These are phyloP conservation scores for Phlebiopsis flavidoalba DNA, from an alignment of 768 basidiomycete genomes.

Conservation along the genomic window DNA sequence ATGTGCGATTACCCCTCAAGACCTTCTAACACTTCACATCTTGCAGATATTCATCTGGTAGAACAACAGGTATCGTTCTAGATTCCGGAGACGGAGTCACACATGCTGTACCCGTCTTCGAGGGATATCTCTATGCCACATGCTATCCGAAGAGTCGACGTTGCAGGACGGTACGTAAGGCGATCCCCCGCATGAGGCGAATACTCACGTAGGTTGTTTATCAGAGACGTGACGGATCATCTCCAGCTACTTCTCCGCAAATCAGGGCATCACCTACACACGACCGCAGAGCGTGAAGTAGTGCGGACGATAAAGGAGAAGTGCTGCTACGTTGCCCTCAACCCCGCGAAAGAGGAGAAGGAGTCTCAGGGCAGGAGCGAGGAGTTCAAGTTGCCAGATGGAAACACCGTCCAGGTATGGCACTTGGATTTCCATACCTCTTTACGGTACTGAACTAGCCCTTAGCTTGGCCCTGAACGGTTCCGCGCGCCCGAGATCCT, in stretches of 20 bases:
- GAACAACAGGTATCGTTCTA: slow-evolving; percentile 98
- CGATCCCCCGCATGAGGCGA: not conserved
- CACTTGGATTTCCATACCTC: not conserved
- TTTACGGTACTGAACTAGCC: slow-evolving; percentile 7
- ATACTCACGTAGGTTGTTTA: slow-evolving; percentile 3
- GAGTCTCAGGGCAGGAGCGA: slow-evolving; percentile 73
- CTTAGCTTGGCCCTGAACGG: slow-evolving; percentile 87
- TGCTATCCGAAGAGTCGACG: slow-evolving; percentile 92
- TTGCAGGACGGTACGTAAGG: slow-evolving; percentile 78
- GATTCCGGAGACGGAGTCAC: slow-evolving; percentile 99
- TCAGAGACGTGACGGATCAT: slow-evolving; percentile 94
- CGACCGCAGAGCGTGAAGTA: slow-evolving; percentile 95
- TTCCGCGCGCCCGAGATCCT: slow-evolving; percentile 97
- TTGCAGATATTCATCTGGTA: slow-evolving; percentile 90
- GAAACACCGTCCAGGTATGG: slow-evolving; percentile 80
- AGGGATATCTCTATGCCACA: slow-evolving; percentile 98
- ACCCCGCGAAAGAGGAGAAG: slow-evolving; percentile 94
- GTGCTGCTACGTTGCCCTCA: slow-evolving; percentile 90
- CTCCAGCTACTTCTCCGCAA: slow-evolving; percentile 92
- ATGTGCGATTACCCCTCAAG: not conserved
- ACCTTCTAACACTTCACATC: not conserved
- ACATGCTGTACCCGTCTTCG: slow-evolving; percentile 97
- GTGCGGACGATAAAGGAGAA: slow-evolving; percentile 98
- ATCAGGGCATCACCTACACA: slow-evolving; percentile 91
- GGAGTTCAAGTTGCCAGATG: slow-evolving; percentile 92